A percentile compares a stretch with the other conserved stretches of the same genome.
Conservation (phyloP, 305 asterid genomes). For the Rubia occidens region DNA sequence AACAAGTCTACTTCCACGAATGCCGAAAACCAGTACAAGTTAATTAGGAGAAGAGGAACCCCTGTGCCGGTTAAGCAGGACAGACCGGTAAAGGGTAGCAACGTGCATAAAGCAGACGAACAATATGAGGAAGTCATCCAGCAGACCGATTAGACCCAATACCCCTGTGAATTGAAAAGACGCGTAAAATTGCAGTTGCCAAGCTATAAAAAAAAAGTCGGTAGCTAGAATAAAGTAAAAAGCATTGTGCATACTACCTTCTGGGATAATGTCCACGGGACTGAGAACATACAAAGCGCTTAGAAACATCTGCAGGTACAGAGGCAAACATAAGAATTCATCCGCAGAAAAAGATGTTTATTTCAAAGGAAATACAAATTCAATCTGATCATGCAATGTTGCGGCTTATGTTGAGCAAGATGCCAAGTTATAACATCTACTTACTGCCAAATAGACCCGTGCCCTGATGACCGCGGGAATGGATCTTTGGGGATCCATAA, state of each 20-base stretch:
- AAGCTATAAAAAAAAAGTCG: neutral
- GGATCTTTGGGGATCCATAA: slow-evolving; percentile 75
- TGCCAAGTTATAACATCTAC: slow-evolving; percentile 19
- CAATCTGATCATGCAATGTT: neutral
- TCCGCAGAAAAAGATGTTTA: neutral
- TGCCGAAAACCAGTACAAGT: neutral
- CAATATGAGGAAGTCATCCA: slow-evolving; percentile 67
- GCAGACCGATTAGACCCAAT: slow-evolving; percentile 62
- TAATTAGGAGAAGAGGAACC: slow-evolving; percentile 32
- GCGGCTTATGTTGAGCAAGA: neutral
- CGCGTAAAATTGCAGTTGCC: neutral
- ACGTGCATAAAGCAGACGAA: slow-evolving; percentile 69
- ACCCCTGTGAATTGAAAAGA: slow-evolving; percentile 36
- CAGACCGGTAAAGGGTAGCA: slow-evolving; percentile 86
- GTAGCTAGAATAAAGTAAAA: slow-evolving; percentile 6
- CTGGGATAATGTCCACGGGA: slow-evolving; percentile 85
- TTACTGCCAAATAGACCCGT: slow-evolving; percentile 84
- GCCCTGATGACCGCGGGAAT: slow-evolving; percentile 68
- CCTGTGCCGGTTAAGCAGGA: slow-evolving; percentile 68
- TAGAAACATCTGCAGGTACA: slow-evolving; percentile 36
- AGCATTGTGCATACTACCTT: slow-evolving; percentile 36
- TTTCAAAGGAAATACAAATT: neutral
- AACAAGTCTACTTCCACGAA: neutral
- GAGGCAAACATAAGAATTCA: neutral
- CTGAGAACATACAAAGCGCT: slow-evolving; percentile 65